Percentiles rank a stretch among this genome's conserved stretches.
Conservation (phyloP, 2,329 filamentous ascomycete genomes). For the Diplodia sapinea region DNA sequence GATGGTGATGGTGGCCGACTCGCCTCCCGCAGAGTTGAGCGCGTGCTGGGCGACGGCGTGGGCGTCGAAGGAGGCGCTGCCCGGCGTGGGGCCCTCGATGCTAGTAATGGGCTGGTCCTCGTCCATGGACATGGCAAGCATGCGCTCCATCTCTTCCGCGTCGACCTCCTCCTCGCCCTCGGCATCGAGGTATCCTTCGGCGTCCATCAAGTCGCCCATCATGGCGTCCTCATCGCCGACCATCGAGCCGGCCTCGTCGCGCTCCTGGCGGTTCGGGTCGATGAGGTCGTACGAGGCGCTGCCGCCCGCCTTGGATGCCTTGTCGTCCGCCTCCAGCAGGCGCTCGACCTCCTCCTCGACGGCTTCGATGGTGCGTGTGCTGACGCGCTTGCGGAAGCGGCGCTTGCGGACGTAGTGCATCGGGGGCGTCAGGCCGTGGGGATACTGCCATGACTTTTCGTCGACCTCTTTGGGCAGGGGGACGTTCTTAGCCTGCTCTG, state of each 20-base stretch:
- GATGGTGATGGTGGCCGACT: conserved; percentile 30
- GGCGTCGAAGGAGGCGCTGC: conserved; percentile 37
- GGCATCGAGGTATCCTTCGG: conserved; percentile 57
- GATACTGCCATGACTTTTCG: conserved; percentile 71
- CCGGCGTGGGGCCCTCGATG: conserved; percentile 35
- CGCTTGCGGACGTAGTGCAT: conserved; percentile 85
- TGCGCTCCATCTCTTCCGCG: conserved; percentile 44
- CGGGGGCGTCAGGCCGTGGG: conserved; percentile 85
- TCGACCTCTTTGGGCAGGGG: conserved; percentile 76
- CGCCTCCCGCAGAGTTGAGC: conserved; percentile 34
- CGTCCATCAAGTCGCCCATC: conserved; percentile 47
- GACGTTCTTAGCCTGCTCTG: conserved; percentile 55
- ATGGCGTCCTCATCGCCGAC: conserved; percentile 39
- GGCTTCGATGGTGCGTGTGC: conserved; percentile 81
- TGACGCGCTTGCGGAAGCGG: conserved; percentile 81
- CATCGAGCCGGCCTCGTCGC: conserved; percentile 17
- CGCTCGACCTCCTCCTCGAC: conserved; percentile 81
- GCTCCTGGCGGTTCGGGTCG: conserved; percentile 41
- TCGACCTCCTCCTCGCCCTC: conserved; percentile 43
- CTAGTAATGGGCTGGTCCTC: conserved; percentile 37
- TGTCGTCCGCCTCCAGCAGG: conserved; percentile 71
- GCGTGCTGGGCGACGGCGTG: conserved; percentile 48
- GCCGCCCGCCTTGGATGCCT: conserved; percentile 59
- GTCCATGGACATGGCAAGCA: conserved; percentile 43
- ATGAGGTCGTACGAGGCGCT: conserved; percentile 64